A percentile compares a stretch with the other conserved stretches of the same genome.
These are phyloP conservation scores for Limonomyces culmigenus DNA, from an alignment of 1,284 basidiomycete genomes.

Conservation along the genomic window DNA sequence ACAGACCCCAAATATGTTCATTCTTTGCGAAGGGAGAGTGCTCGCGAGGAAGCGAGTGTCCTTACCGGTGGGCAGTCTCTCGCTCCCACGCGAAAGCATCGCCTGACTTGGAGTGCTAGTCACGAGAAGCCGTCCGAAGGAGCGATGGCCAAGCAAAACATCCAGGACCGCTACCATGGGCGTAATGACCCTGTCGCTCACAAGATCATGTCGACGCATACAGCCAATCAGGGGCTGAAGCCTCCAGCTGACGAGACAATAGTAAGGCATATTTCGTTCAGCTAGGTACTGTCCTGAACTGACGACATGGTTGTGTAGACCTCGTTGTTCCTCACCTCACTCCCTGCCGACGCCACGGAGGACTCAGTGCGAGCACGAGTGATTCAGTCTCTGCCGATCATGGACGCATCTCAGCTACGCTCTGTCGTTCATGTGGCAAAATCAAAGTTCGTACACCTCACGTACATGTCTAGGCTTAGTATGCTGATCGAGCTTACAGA, in stretches of 20 bases:
- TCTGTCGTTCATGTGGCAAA: conserved; percentile 79
- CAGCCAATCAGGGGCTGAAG: conserved; percentile 64
- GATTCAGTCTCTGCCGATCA: conserved; percentile 49
- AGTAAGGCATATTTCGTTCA: conserved; percentile 26
- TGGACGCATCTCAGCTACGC: conserved; percentile 56
- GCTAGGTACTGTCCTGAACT: conserved; percentile 3
- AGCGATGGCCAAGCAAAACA: conserved; percentile 78
- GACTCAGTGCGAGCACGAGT: conserved; percentile 65
- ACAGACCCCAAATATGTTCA: conserved; percentile 85
- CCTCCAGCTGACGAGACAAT: conserved; percentile 81
- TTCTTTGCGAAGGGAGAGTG: conserved; percentile 96
- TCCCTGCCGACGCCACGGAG: conserved; percentile 65
- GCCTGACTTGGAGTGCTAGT: conserved; percentile 17
- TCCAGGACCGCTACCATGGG: conserved; percentile 86
- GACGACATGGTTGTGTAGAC: too few relatives aligned
- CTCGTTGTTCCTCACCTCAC: conserved; percentile 79
- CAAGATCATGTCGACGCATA: conserved; percentile 67
- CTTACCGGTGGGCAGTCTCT: conserved; percentile 50
- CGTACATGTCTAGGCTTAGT: conserved; percentile 3
- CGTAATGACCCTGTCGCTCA: conserved; percentile 80
- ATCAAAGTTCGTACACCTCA: conserved; percentile 32
- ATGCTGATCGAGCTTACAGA: conserved; percentile 25
- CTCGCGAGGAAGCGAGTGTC: conserved; percentile 81
- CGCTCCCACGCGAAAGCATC: conserved; percentile 1
- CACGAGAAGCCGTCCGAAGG: conserved; percentile 83